Evolutionary conservation across 805 yeast genomes (phyloP).

Genomic region (Cyberlindnera meyerae): DNA sequence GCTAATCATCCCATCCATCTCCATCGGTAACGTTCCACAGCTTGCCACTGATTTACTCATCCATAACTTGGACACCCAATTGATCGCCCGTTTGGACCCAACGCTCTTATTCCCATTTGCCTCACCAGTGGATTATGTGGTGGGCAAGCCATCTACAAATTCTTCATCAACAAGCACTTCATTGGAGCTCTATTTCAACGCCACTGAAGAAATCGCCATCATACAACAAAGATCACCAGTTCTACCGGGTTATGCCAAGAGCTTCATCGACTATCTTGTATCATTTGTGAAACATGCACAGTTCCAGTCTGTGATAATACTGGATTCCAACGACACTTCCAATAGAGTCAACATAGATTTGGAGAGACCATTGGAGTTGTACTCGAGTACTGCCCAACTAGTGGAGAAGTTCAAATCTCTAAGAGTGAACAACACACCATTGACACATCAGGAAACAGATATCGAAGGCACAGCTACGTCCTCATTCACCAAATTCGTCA

Average conservation of each 20-base stretch:
- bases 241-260: slow-evolving; percentile 53
- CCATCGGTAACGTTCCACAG: slow-evolving; percentile 90
- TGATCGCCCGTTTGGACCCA: slow-evolving; percentile 55
- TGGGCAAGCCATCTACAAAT: slow-evolving; percentile 6
- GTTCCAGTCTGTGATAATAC: slow-evolving; percentile 45
- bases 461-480: slow-evolving; percentile 5
- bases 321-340: slow-evolving; percentile 75
- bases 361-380: slow-evolving; percentile 15
- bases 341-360: slow-evolving; percentile 24
- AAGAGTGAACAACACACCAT: slow-evolving; percentile 6
- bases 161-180: slow-evolving; percentile 44
- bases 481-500: slow-evolving; percentile 13
- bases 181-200: slow-evolving; percentile 56
- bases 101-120: slow-evolving; percentile 72
- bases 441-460: no score
- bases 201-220: slow-evolving; percentile 41
- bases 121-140: slow-evolving; percentile 62
- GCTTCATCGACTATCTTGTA: slow-evolving; percentile 48
- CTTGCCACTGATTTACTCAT: slow-evolving; percentile 68
- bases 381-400: slow-evolving; percentile 11
- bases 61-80: slow-evolving; percentile 50
- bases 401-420: slow-evolving; percentile 18
- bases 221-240: slow-evolving; percentile 83
- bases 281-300: slow-evolving; percentile 41
- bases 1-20: slow-evolving; percentile 71